These are phyloP conservation scores for Acidomyces sp. DNA, from an alignment of 495 filamentous ascomycete species.

Conservation along the genomic window DNA sequence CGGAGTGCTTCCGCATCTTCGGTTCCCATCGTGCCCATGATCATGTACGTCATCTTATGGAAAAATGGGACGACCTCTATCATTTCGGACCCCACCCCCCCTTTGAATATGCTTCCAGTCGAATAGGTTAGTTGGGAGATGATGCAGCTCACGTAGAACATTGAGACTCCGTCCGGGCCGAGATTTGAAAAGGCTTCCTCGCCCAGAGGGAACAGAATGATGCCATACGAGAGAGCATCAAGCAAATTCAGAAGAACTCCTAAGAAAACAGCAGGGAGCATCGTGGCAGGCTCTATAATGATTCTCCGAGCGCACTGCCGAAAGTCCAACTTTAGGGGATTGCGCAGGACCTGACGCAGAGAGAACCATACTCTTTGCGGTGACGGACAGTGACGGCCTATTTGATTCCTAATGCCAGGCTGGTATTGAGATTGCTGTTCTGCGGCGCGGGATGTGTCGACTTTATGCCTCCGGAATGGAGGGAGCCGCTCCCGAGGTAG, in stretches of 20 bases:
- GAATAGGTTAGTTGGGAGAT: conserved; percentile 91
- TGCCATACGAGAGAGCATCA: conserved; percentile 89
- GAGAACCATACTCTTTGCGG: not conserved
- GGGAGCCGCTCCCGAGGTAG: conserved; percentile 12
- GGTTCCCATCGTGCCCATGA: conserved; percentile 62
- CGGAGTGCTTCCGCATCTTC: conserved; percentile 73
- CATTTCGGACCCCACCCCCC: conserved; percentile 93
- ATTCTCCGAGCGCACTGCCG: conserved; percentile 49
- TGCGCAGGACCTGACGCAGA: conserved; percentile 21
- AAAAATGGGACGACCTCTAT: conserved; percentile 33
- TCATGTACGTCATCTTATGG: conserved; percentile 44
- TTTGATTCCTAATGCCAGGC: conserved; percentile 10
- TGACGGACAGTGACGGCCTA: conserved; percentile 17
- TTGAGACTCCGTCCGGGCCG: conserved; percentile 87
- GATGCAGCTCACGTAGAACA: conserved; percentile 97
- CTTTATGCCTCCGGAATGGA: not conserved
- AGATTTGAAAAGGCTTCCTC: conserved; percentile 68
- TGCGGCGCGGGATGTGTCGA: conserved; percentile 11
- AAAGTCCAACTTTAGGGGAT: conserved; percentile 62
- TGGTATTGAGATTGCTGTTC: conserved; percentile 17
- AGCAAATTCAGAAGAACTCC: conserved; percentile 84
- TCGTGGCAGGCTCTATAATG: conserved; percentile 51
- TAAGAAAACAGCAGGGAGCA: conserved; percentile 73
- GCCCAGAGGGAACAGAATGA: conserved; percentile 90
- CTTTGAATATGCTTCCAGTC: conserved; percentile 74